phyloP scores from a whole-genome alignment of 1,284 basidiomycete genomes.

The Hortiboletus rubellus region DNA sequence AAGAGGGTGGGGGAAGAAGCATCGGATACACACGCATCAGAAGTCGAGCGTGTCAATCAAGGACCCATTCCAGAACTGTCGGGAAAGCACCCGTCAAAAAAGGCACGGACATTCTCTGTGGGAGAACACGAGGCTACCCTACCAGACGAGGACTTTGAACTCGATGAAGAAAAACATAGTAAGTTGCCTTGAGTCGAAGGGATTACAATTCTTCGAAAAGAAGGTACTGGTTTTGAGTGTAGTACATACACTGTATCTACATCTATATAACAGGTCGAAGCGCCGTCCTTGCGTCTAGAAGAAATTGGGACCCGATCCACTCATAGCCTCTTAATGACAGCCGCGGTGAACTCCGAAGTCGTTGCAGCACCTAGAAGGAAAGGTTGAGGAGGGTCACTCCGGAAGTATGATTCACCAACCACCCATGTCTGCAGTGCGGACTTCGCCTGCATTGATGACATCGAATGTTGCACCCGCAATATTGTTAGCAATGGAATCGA shows the following conservation, averaged over 20 bases:
- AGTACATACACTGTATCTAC: slow-evolving; percentile 23
- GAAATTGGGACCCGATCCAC: neutral
- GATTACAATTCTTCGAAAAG: slow-evolving; percentile 10
- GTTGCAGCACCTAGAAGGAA: slow-evolving; percentile 67
- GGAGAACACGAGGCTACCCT: slow-evolving; percentile 56
- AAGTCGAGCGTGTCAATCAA: neutral
- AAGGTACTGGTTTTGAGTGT: slow-evolving; percentile 18
- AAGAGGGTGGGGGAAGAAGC: slow-evolving; percentile 28
- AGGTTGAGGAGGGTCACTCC: slow-evolving; percentile 7
- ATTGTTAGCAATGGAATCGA: slow-evolving; percentile 92
- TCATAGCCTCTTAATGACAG: slow-evolving; percentile 75
- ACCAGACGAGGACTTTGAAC: slow-evolving; percentile 41
- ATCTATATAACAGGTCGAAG: slow-evolving; percentile 27
- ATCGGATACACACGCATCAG: neutral
- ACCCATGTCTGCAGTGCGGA: slow-evolving; percentile 95
- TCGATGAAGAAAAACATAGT: slow-evolving; percentile 45
- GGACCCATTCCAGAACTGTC: neutral
- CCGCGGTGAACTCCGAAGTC: slow-evolving; percentile 91
- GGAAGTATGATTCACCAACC: slow-evolving; percentile 54
- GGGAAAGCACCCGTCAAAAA: slow-evolving; percentile 31
- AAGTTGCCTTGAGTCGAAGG: slow-evolving; percentile 11
- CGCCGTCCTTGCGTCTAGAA: neutral
- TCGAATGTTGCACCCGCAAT: slow-evolving; percentile 94
- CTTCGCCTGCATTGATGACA: slow-evolving; percentile 87
- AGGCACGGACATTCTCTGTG: slow-evolving; percentile 38